These are phyloP conservation scores for Melaleuca alternifolia DNA, from an alignment of 345 rosid genomes.

Conservation along the genomic window DNA sequence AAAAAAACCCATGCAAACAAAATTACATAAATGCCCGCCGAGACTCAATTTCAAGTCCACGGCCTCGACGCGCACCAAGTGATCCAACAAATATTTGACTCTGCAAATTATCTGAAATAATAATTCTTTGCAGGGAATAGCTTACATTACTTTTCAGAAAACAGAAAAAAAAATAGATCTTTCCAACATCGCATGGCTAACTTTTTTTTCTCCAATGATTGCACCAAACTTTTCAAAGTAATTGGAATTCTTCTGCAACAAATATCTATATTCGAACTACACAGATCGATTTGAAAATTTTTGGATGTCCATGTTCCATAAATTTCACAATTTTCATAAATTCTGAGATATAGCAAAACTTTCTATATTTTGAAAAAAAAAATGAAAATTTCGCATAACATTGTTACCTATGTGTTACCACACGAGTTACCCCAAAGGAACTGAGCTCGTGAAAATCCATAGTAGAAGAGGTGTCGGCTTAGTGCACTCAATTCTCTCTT, in stretches of 20 bases:
- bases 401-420: no score
- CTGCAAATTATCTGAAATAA: rapidly evolving
- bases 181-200: no score
- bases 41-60: not conserved
- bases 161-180: no score
- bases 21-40: not conserved
- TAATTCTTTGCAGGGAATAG: no score
- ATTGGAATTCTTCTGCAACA: rapidly evolving
- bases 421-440: no score
- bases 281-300: not conserved
- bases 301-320: not conserved
- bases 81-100: not conserved
- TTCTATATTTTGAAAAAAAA: not conserved
- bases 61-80: not conserved
- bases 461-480: no score
- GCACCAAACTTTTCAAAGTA: not conserved
- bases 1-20: not conserved
- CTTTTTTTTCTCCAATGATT: not conserved
- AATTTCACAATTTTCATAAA: no score
- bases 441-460: no score
- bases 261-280: not conserved
- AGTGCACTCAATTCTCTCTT: no score
- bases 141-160: no score
- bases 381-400: no score
- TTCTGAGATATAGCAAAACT: not conserved